Evolutionary conservation across 75 land plant species (phyloP).

Genomic region (Isoetes taiwanensis): DNA sequence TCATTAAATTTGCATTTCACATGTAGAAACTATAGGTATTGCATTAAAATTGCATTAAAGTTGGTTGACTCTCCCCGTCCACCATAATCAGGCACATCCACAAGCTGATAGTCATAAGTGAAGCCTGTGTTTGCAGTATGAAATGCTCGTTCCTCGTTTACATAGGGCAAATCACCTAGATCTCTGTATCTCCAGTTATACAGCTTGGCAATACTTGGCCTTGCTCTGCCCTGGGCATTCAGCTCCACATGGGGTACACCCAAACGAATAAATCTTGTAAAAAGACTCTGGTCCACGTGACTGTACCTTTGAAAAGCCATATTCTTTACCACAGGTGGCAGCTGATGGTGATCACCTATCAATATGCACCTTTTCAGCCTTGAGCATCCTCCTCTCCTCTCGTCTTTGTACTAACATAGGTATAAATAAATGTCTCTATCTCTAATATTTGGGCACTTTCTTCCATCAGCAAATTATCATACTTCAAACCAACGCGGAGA

Average conservation of each 20-base stretch:
- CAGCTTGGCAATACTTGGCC: slow-evolving; percentile 86
- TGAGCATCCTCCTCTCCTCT: slow-evolving; percentile 92
- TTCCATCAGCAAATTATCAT: slow-evolving; percentile 96
- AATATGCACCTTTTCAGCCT: slow-evolving; percentile 93
- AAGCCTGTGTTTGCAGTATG: slow-evolving; percentile 91
- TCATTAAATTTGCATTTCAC: too few relatives aligned
- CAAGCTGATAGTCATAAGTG: slow-evolving; percentile 76
- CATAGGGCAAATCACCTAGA: slow-evolving; percentile 80
- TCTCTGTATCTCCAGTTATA: slow-evolving; percentile 96
- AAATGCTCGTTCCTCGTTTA: slow-evolving; percentile 42
- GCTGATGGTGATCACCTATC: slow-evolving; percentile 98
- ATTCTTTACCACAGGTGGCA: slow-evolving; percentile 99
- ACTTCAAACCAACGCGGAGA: slow-evolving; percentile 80
- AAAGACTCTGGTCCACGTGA: slow-evolving; percentile 96
- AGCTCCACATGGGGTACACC: slow-evolving; percentile 95
- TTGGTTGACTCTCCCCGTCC: slow-evolving; percentile 79
- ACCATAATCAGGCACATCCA: slow-evolving; percentile 85
- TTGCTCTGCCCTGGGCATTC: slow-evolving; percentile 98
- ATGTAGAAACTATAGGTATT: too few relatives aligned
- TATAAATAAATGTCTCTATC: slow-evolving; percentile 95
- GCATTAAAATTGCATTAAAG: too few relatives aligned
- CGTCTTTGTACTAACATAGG: slow-evolving; percentile 96
- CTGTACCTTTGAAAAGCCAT: slow-evolving; percentile 98
- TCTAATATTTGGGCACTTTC: slow-evolving; percentile 99
- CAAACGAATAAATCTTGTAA: slow-evolving; percentile 91